Percentiles rank a stretch among this genome's conserved stretches.
Conservation (phyloP, 1,284 basidiomycete genomes). For the Paramarasmius palmivorus region DNA sequence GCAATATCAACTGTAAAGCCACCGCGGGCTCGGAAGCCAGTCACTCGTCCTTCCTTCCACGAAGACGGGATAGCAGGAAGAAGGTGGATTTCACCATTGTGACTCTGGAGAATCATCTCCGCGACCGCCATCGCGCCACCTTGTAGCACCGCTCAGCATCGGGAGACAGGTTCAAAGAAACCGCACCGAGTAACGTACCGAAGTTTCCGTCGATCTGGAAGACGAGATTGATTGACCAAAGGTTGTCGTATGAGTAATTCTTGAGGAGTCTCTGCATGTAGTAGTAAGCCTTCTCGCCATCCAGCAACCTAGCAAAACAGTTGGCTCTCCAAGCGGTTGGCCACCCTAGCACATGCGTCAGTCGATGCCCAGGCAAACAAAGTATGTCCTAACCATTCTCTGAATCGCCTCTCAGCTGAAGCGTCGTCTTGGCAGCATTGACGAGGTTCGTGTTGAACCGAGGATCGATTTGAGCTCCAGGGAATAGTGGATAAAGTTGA, state of each 20-base stretch:
- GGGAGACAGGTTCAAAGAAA: neutral
- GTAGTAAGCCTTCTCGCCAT: conserved; percentile 18
- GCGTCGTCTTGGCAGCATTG: conserved; percentile 15
- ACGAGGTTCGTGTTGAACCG: conserved; percentile 17
- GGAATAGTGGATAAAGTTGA: conserved; percentile 19
- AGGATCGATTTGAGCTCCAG: conserved; percentile 19
- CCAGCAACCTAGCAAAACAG: conserved; percentile 15
- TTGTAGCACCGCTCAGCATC: neutral
- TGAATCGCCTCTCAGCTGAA: conserved; percentile 18
- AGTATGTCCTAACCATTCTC: neutral
- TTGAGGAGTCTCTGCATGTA: conserved; percentile 14
- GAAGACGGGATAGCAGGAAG: conserved; percentile 18
- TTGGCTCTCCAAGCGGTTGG: conserved; percentile 19
- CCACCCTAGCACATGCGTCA: no score
- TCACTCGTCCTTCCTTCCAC: conserved; percentile 12
- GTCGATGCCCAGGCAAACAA: no score
- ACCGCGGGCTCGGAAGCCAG: conserved; percentile 18
- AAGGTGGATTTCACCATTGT: conserved; percentile 20
- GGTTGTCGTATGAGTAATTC: conserved; percentile 15
- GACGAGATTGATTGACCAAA: conserved; percentile 15
- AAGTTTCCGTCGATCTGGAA: conserved; percentile 19
- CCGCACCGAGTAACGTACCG: conserved; percentile 6
- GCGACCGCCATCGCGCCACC: conserved; percentile 16
- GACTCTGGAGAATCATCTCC: conserved; percentile 21
- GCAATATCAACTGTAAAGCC: conserved; percentile 15